These are phyloP conservation scores for Pinus taeda DNA, from an alignment of 75 land plant genomes.

Conservation along the genomic window DNA sequence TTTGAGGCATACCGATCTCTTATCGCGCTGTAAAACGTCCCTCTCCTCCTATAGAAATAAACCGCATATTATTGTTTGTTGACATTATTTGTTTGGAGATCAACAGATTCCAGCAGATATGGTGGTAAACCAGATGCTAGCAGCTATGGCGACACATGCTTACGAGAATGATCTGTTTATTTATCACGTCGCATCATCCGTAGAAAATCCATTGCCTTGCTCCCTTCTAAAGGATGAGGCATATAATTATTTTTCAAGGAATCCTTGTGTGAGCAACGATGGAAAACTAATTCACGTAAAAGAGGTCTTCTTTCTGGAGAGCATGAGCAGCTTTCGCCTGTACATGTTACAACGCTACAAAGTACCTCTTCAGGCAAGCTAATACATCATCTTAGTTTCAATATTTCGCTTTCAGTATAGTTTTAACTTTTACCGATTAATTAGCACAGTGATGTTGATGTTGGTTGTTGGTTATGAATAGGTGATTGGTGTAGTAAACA, in stretches of 20 bases:
- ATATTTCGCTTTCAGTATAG: not conserved
- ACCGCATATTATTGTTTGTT: too few species aligned
- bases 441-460: not conserved
- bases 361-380: constrained; percentile 27
- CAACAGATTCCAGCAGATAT: too few species aligned
- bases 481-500: too few species aligned
- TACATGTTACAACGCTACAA: constrained; percentile 21
- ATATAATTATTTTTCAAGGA: not conserved
- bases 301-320: constrained; percentile 12
- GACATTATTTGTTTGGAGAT: too few species aligned
- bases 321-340: constrained; percentile 26
- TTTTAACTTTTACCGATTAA: not conserved
- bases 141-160: constrained; percentile 21
- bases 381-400: too few species aligned
- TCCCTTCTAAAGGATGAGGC: too few species aligned
- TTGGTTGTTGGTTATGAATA: too few species aligned
- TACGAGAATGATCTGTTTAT: constrained; percentile 18
- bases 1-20: too few species aligned
- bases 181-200: constrained; percentile 68
- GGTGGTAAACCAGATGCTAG: too few species aligned
- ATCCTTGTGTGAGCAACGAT: constrained; percentile 30
- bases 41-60: too few species aligned
- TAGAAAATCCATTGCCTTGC: constrained; percentile 41
- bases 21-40: too few species aligned
- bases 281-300: constrained; percentile 40